Base-by-base conservation (phyloP, 176 grass and related monocot genomes). In the Eleusine coracana region DNA sequence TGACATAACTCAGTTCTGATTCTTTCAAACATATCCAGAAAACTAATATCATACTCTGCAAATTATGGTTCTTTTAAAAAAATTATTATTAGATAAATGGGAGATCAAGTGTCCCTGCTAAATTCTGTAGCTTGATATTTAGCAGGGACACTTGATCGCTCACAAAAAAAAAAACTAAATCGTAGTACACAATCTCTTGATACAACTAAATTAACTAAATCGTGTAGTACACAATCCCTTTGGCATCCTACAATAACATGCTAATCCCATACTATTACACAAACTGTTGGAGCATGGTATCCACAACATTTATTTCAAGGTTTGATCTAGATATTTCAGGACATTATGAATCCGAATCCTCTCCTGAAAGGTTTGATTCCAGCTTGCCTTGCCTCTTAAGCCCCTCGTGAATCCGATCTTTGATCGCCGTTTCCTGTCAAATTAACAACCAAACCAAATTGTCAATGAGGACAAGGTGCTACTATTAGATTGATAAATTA, bases 351-450 rank as follows among this genome's bases (percentile, higher is more conserved):
- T 70, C 51, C 0, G 73, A 83, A 39, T 90, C 55, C 9, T 75
- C 80, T 78, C 60, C 75, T 10, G 82, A 87, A 68, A 92, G 83
- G 46, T 83, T 67, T 1, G 52, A 55, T 42, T 81, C 85, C 2
- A 73, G 81, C 71, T 73, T 91, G 77, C 73, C 60, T 71, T 89
- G 86, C 76, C 92, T 88, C 72, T 89, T 91, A 37, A 94, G 20
- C 25, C 92, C 92, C 80, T 94, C 92, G 27, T 86, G 88, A 91
- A 91, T 94, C 31, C 86, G 80, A 68, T 87, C 88, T 77, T 89
- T 94, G 31, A 94, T 94, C 0, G 80, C 86, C 10, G 83, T 94
- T 91, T 91, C 86, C 92, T 91, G 72, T 79, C 14, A 60, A 69
- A 70, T 14, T 58, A 81, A 84, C n/a, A 83, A 31, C 10, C 42